Base-by-base conservation (phyloP, 2,329 filamentous ascomycete genomes). In the Calonectria multiphialidica region DNA sequence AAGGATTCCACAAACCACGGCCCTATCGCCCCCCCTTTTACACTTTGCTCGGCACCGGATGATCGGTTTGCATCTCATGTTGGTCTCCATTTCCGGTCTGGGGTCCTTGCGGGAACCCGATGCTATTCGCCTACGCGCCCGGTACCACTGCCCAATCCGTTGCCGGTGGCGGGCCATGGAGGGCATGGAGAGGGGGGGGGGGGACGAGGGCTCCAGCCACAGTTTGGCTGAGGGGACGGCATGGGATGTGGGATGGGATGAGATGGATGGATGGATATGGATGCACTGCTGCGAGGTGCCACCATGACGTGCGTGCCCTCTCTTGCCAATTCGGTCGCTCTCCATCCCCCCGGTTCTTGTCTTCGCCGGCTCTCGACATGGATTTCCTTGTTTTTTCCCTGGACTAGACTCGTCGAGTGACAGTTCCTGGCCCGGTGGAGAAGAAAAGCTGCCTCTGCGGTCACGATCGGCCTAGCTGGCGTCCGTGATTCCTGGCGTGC, bases 391-490 rank as follows among this genome's bases (percentile, higher is more conserved):
- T 68, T 74, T 75, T 74, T 72, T 74, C 71, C 30, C n/a, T 71
- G 63, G 71, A 73, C 64, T 70, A 71, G 59, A 71, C 72, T 77
- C 73, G 75, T 74, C 73, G 73, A 76, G 77, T 78, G 76, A 69
- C 76, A 77, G 72, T 78, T 75, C 65, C 76, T 77, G 74, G 73
- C 63, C 61, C n/a, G 72, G 76, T 80, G 77, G 75, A 74, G 76
- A 75, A 66, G 35, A n/a, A n/a, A n/a, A n/a, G n/a, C 25, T 75
- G 61, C 59, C 74, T 74, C 70, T 78, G 44, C 53, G 50, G 50
- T 77, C 79, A 75, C 73, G 76, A 79, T 78, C 78, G 75, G 76
- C 73, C 70, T 70, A 73, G 71, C 74, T 74, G 72, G 75, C 71
- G 70, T 70, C 66, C 64, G 37, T 69, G 72, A 79, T 76, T 70